phyloP scores from a whole-genome alignment of 257 asterid species.

The Capsicum chinense region DNA sequence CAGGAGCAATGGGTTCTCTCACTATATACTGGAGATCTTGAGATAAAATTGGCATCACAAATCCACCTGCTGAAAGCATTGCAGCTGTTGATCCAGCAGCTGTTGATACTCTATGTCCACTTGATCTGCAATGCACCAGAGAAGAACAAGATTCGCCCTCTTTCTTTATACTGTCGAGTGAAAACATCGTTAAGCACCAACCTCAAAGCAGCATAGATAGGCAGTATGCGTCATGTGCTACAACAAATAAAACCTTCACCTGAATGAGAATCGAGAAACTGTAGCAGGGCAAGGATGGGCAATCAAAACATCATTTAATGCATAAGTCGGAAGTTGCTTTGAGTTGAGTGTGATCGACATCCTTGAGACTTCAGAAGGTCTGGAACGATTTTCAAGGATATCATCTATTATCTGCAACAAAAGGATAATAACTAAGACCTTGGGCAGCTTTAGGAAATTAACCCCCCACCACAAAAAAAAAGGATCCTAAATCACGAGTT shows the following conservation, averaged over 20 bases:
- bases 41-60: constrained; percentile 70
- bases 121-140: constrained; percentile 74
- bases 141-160: constrained; percentile 46
- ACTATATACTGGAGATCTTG: constrained; percentile 86
- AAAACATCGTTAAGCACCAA: constrained; percentile 4
- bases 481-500: neutral
- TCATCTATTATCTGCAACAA: constrained; percentile 58
- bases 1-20: constrained; percentile 83
- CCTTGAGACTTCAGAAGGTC: constrained; percentile 76
- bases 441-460: neutral
- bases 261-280: constrained; percentile 72
- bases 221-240: constrained; percentile 6
- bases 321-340: constrained; percentile 53
- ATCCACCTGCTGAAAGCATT: constrained; percentile 88
- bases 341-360: constrained; percentile 75
- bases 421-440: neutral
- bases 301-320: constrained; percentile 73
- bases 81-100: constrained; percentile 99
- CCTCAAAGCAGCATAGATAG: neutral
- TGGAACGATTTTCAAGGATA: constrained; percentile 57
- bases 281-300: constrained; percentile 78
- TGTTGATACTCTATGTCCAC: constrained; percentile 91
- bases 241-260: constrained; percentile 39
- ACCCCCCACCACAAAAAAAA: neutral
- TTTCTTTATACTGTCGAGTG: constrained; percentile 50